These are phyloP conservation scores for Candida hispaniensis DNA, from an alignment of 805 yeast species.

Conservation along the genomic window DNA sequence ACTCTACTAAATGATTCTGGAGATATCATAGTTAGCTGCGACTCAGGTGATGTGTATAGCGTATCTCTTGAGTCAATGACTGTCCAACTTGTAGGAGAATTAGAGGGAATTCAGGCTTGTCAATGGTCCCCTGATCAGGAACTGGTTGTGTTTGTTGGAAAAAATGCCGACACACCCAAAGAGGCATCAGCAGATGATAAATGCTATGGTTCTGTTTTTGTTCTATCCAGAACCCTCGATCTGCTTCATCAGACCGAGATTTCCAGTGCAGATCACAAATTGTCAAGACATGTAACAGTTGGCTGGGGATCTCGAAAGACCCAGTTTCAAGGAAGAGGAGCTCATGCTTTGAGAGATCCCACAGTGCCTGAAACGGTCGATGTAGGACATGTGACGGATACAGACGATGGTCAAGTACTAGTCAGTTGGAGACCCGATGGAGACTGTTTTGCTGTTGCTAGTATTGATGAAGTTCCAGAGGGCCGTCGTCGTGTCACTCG, in stretches of 20 bases:
- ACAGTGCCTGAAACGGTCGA: conserved; percentile 70
- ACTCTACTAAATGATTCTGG: conserved; percentile 60
- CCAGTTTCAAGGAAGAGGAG: conserved; percentile 91
- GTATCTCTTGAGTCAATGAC: conserved; percentile 28
- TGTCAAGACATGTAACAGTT: conserved; percentile 78
- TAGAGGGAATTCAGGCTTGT: conserved; percentile 58
- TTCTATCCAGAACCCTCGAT: conserved; percentile 69
- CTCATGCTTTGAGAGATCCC: conserved; percentile 72
- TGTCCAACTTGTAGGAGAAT: conserved; percentile 49
- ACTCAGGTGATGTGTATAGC: conserved; percentile 59
- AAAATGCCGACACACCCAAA: too few relatives aligned
- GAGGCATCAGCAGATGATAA: too few relatives aligned
- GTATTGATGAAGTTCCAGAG: conserved; percentile 42
- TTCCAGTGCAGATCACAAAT: conserved; percentile 50
- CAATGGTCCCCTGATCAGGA: conserved; percentile 91
- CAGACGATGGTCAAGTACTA: conserved; percentile 38
- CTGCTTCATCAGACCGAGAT: conserved; percentile 58
- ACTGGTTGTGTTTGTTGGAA: conserved; percentile 58
- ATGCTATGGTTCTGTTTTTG: conserved; percentile 40
- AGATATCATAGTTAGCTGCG: conserved; percentile 55
- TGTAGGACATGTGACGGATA: conserved; percentile 47
- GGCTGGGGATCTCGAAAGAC: conserved; percentile 99
- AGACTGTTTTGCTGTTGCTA: conserved; percentile 61
- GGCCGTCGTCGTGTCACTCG: conserved; percentile 55
- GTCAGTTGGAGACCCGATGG: conserved; percentile 97